Base-by-base conservation (phyloP, 768 basidiomycete species). In the Amanita jacksonii region DNA sequence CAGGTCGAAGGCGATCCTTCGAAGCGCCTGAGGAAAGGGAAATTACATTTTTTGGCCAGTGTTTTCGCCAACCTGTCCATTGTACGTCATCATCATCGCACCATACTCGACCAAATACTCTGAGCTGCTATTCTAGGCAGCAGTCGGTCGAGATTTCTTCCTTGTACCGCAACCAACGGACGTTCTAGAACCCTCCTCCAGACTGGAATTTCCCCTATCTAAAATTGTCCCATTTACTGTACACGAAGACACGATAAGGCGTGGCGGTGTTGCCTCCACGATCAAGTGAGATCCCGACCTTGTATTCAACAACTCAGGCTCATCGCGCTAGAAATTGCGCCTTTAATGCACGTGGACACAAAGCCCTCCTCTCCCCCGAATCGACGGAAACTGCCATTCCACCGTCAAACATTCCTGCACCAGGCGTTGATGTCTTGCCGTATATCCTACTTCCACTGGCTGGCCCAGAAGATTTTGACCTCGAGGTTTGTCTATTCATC, bases 391-490 rank as follows among this genome's bases (percentile, higher is more conserved):
- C 82, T 16, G 52, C 74, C 10, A 69, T 84, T 4, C 72, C 76
- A 3, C 77, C 84, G 1, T 79, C 80, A 13, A 65, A 62, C n/a
- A 53, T 56, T 10, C 61, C 60, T 3, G 78, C 82, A 3, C 77
- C 86, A 2, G 91, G 92, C 4, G 78, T 97, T 27, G 84, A 91
- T 60, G 76, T 84, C 2, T 70, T 98, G 8, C 84, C 89, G 0
- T 85, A 80, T 56, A 69, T 99, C 8, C 71, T 99, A 3, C 74
- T 93, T 0, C 94, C 96, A 0, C 68, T 99, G 2, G 91, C 94
- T 32, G 93, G 94, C 5, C 85, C 91, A 1, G 96, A 98, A 61
- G 96, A 98, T 62, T 81, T 88, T 48, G 92, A 96, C 45, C 69
- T 94, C 1, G 93, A 97, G 49, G 89, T 88, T 52, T 42, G 69